These are phyloP conservation scores for Xenosphaeropsis pyriputrescens DNA, from an alignment of 2,329 filamentous ascomycete species.

Conservation along the genomic window DNA sequence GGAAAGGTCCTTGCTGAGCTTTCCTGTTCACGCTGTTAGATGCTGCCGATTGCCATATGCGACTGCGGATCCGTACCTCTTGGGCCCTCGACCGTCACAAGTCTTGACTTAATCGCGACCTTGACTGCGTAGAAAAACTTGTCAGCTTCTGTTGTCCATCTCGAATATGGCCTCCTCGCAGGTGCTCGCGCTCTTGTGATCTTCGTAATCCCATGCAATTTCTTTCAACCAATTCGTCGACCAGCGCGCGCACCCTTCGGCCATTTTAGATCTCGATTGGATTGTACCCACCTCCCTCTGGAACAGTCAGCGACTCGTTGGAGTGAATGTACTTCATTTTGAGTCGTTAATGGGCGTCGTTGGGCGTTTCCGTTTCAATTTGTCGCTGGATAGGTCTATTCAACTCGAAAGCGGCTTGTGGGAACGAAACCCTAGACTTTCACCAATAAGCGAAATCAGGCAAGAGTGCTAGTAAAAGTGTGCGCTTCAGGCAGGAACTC, in stretches of 20 bases:
- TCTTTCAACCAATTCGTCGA: background rate
- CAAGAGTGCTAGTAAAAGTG: no score
- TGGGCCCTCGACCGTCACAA: constrained; percentile 94
- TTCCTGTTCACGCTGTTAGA: constrained; percentile 40
- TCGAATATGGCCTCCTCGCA: background rate
- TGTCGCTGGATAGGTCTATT: background rate
- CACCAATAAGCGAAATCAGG: no score
- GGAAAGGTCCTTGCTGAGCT: constrained; percentile 91
- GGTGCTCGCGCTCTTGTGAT: background rate
- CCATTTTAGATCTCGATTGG: constrained; percentile 1
- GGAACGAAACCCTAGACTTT: no score
- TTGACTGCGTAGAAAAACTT: constrained; percentile 54
- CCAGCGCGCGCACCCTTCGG: constrained; percentile 4
- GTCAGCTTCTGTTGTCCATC: constrained; percentile 8
- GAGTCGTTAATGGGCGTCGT: constrained; percentile 15
- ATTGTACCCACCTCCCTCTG: constrained; percentile 75
- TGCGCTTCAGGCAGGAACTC: no score
- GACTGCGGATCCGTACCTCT: constrained; percentile 45
- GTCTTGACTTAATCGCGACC: constrained; percentile 91
- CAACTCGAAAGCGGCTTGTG: background rate
- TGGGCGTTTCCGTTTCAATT: background rate
- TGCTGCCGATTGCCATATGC: background rate
- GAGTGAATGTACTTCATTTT: constrained; percentile 99
- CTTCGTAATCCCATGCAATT: background rate
- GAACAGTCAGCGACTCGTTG: constrained; percentile 87